These are phyloP conservation scores for Parastagonospora nodorum DNA, from an alignment of 2,329 filamentous ascomycete species.

Conservation along the genomic window DNA sequence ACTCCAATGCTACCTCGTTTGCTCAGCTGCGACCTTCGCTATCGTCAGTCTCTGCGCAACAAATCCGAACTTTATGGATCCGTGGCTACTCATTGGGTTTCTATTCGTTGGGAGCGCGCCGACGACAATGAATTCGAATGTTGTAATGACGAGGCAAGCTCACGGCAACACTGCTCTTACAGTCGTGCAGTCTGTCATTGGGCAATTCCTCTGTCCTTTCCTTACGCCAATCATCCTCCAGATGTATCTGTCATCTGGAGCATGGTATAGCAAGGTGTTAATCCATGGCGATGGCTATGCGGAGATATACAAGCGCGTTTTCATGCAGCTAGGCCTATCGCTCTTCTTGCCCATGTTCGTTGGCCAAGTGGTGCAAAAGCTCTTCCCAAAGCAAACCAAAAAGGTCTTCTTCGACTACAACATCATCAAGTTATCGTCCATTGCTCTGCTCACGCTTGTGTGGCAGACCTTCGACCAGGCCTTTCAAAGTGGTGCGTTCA, in stretches of 20 bases:
- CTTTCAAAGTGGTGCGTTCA: slow-evolving; percentile 68
- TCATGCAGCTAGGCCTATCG: slow-evolving; percentile 70
- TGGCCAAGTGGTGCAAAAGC: slow-evolving; percentile 64
- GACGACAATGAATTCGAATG: slow-evolving; percentile 74
- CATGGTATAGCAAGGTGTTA: slow-evolving; percentile 62
- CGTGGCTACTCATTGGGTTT: slow-evolving; percentile 69
- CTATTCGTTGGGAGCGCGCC: slow-evolving; percentile 70
- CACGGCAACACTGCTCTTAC: slow-evolving; percentile 62
- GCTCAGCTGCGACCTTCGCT: slow-evolving; percentile 66
- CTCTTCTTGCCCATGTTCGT: slow-evolving; percentile 67
- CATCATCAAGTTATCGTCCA: slow-evolving; percentile 51
- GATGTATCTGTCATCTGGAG: slow-evolving; percentile 60
- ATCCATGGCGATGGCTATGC: slow-evolving; percentile 60
- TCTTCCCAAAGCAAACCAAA: slow-evolving; percentile 59
- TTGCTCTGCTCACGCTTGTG: slow-evolving; percentile 56
- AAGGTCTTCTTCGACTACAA: slow-evolving; percentile 58
- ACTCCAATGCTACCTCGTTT: slow-evolving; percentile 68
- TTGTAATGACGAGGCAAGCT: slow-evolving; percentile 73
- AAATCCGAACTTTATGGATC: slow-evolving; percentile 60
- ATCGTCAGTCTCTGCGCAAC: slow-evolving; percentile 59
- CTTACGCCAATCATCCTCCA: slow-evolving; percentile 68
- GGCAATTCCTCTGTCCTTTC: slow-evolving; percentile 72
- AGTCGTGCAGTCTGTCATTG: slow-evolving; percentile 69
- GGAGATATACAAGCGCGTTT: slow-evolving; percentile 68
- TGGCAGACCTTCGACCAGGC: slow-evolving; percentile 72